Percentiles rank a stretch among this genome's conserved stretches.
These are phyloP conservation scores for Secale cereale DNA, from an alignment of 176 grass and related monocot genomes.

Conservation along the genomic window DNA sequence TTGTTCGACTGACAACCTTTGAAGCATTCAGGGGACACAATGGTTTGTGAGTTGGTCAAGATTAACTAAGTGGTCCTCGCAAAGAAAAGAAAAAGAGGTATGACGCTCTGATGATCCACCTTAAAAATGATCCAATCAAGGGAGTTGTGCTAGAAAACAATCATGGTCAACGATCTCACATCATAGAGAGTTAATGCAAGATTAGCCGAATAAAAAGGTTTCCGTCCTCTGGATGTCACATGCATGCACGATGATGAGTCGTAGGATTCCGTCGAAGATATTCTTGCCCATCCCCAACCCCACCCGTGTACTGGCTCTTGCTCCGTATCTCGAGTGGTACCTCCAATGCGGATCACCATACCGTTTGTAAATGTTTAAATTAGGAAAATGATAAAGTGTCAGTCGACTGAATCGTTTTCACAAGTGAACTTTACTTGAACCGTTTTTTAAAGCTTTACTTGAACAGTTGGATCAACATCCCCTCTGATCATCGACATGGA, in stretches of 20 bases:
- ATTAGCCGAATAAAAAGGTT: slow-evolving; percentile 13
- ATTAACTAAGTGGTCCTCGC: background rate
- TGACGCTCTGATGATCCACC: background rate
- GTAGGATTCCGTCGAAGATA: slow-evolving; percentile 35
- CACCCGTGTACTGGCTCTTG: background rate
- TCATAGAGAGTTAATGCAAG: background rate
- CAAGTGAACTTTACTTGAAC: too few species aligned
- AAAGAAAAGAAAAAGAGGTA: background rate
- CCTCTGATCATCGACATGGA: too few species aligned
- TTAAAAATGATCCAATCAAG: background rate
- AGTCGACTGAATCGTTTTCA: too few species aligned
- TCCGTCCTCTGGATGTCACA: background rate
- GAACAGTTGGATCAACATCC: too few species aligned
- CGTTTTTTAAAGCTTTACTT: too few species aligned
- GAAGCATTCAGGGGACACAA: background rate
- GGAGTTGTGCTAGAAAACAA: background rate
- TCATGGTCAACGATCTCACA: slow-evolving; percentile 14
- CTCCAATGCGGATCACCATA: too few species aligned
- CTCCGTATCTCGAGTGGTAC: too few species aligned
- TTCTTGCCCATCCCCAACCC: background rate
- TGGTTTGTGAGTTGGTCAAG: background rate
- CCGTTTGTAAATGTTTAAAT: too few species aligned
- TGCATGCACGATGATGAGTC: slow-evolving; percentile 2
- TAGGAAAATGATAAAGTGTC: too few species aligned
- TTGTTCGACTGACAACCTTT: background rate